Percentiles rank a stretch among this genome's conserved stretches.
Evolutionary conservation across 192 early-diverging fungal genomes (phyloP).

Genomic region (Coemansia sp.): DNA sequence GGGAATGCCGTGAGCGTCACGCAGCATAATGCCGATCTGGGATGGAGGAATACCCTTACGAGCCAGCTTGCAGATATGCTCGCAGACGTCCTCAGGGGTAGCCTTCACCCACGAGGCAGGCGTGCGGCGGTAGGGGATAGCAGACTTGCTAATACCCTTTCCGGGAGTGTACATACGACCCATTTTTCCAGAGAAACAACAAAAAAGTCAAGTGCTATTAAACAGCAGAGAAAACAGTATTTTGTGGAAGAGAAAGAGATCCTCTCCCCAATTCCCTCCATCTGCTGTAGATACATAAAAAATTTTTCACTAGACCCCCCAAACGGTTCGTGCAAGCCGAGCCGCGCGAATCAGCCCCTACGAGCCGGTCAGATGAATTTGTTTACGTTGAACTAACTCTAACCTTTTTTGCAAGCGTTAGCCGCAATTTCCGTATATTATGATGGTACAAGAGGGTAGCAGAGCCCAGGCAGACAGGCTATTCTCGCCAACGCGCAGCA

Average conservation of each 20-base stretch:
- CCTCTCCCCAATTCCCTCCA: background rate
- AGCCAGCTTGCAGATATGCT: constrained; percentile 98
- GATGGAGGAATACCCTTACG: constrained; percentile 99
- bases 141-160: constrained; percentile 83
- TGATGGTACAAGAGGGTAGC: too few species aligned
- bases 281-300: too few species aligned
- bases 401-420: too few species aligned
- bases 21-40: constrained; percentile 96
- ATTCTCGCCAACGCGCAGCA: too few species aligned
- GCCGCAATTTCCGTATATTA: too few species aligned
- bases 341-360: too few species aligned
- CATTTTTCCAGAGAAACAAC: constrained; percentile 56
- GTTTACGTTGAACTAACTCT: too few species aligned
- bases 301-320: too few species aligned
- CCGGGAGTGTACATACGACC: constrained; percentile 97
- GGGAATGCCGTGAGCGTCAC: constrained; percentile 97
- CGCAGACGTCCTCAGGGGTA: constrained; percentile 93
- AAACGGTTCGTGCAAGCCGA: too few species aligned
- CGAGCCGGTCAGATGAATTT: too few species aligned
- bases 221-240: constrained; percentile 5
- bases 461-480: too few species aligned
- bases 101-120: constrained; percentile 98
- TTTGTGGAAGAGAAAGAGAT: constrained; percentile 8
- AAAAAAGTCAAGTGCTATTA: background rate
- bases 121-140: constrained; percentile 83